Percentiles rank a stretch among this genome's conserved stretches.
Evolutionary conservation across 192 early-diverging fungal species (phyloP).

Genomic region (Backusella westeae): DNA sequence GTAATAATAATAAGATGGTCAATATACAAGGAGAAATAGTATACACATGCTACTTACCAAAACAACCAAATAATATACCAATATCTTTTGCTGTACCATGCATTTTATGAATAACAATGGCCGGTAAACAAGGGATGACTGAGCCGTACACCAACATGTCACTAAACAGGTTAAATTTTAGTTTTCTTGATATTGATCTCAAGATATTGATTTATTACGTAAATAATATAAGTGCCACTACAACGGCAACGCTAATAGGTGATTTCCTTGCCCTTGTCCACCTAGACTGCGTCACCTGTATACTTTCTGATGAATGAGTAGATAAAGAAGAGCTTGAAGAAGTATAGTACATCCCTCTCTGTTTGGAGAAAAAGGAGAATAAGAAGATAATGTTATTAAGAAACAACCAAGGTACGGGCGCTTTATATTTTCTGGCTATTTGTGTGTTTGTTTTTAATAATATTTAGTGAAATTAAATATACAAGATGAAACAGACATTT

Average conservation of each 20-base stretch:
- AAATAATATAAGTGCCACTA: background rate
- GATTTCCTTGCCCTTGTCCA: background rate
- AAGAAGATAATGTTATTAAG: background rate
- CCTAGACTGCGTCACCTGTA: background rate
- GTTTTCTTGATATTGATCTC: background rate
- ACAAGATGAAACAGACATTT: background rate
- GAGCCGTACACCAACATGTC: background rate
- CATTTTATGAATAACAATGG: background rate
- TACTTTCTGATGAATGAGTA: background rate
- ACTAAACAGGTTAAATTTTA: background rate
- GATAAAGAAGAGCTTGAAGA: background rate
- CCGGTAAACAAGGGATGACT: background rate
- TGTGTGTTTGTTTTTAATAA: background rate
- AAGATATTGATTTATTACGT: background rate
- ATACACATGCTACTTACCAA: background rate
- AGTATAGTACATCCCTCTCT: background rate
- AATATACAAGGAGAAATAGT: background rate
- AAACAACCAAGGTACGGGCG: background rate
- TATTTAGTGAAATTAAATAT: background rate
- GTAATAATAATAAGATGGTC: background rate
- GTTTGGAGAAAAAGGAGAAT: background rate
- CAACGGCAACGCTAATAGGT: background rate
- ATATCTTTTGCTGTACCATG: background rate
- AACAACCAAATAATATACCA: constrained; percentile 1
- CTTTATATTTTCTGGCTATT: background rate